Evolutionary conservation across 148 eudicot species (phyloP).

Genomic region (Dianthus caryophyllus): DNA sequence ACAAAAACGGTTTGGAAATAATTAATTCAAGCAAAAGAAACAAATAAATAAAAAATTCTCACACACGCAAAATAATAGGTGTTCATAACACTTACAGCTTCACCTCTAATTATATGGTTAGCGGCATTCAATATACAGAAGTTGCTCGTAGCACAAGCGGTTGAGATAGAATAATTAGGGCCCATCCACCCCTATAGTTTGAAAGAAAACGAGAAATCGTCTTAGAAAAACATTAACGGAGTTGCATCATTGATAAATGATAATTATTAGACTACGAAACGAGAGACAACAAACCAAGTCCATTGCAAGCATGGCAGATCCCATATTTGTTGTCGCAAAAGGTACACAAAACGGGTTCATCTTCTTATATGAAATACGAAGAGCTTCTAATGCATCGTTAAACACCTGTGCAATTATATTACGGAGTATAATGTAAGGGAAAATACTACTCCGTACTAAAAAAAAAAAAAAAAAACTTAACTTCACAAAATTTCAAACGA

Average conservation of each 20-base stretch:
- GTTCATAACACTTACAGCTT: constrained; percentile 66
- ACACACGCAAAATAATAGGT: constrained; percentile 8
- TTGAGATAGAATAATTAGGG: constrained; percentile 90
- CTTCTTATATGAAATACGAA: constrained; percentile 85
- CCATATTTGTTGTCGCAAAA: constrained; percentile 94
- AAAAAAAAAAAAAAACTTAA: constrained; percentile 6
- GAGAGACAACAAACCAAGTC: constrained; percentile 60
- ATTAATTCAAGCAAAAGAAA: constrained; percentile 1
- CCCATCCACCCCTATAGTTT: constrained; percentile 94
- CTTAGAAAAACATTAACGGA: constrained; percentile 14
- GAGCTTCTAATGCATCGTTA: constrained; percentile 82
- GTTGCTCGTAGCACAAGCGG: constrained; percentile 99
- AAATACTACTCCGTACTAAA: constrained; percentile 1
- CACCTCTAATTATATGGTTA: constrained; percentile 90
- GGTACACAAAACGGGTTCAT: constrained; percentile 97
- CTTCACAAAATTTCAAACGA: too few species aligned
- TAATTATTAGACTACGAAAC: not conserved
- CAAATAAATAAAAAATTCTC: constrained; percentile 3
- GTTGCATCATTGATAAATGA: not conserved
- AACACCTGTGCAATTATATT: constrained; percentile 67
- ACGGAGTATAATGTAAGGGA: constrained; percentile 23
- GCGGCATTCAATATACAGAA: constrained; percentile 89
- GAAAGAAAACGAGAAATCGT: constrained; percentile 5
- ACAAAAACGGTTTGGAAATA: not conserved
- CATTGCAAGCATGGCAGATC: constrained; percentile 96